A percentile compares a stretch with the other conserved stretches of the same genome.
Conservation (phyloP, 2,329 filamentous ascomycete species). For the Trichoderma arundinaceum region DNA sequence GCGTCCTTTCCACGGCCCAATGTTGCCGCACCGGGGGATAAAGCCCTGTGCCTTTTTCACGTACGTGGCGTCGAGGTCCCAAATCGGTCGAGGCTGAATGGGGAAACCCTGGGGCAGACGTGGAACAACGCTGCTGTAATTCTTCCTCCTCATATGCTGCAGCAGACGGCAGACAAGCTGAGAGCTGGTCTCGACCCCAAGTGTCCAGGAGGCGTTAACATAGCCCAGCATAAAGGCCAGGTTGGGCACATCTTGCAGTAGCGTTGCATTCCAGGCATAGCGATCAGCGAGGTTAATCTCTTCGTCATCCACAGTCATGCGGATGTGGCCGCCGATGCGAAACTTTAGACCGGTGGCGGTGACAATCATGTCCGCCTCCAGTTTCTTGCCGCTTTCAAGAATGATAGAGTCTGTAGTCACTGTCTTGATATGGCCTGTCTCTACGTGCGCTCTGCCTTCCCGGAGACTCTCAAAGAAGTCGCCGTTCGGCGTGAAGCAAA, state of each 20-base stretch:
- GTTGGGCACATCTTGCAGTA: conserved; percentile 63
- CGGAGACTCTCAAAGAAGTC: conserved; percentile 53
- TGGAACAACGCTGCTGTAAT: background rate
- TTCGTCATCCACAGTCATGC: conserved; percentile 57
- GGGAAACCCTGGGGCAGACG: background rate
- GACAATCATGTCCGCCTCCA: conserved; percentile 66
- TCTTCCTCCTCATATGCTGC: background rate
- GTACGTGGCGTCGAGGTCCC: conserved; percentile 2
- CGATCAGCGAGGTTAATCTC: conserved; percentile 51
- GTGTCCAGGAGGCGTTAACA: conserved; percentile 65
- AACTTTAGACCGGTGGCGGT: conserved; percentile 68
- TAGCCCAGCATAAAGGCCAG: conserved; percentile 63
- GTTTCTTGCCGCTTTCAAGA: conserved; percentile 49
- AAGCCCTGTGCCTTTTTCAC: background rate
- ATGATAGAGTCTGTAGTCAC: conserved; percentile 52
- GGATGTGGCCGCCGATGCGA: conserved; percentile 58
- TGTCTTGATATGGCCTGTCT: conserved; percentile 53
- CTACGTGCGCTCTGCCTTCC: conserved; percentile 47
- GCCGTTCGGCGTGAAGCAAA: conserved; percentile 61
- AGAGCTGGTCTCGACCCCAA: conserved; percentile 57
- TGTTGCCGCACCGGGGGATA: background rate
- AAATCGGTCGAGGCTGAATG: background rate
- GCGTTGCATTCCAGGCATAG: conserved; percentile 63
- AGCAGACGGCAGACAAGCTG: conserved; percentile 10
- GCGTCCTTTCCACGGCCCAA: background rate